A percentile compares a stretch with the other conserved stretches of the same genome.
These are phyloP conservation scores for Yarrowia sp. DNA, from an alignment of 805 yeast species.

Conservation along the genomic window DNA sequence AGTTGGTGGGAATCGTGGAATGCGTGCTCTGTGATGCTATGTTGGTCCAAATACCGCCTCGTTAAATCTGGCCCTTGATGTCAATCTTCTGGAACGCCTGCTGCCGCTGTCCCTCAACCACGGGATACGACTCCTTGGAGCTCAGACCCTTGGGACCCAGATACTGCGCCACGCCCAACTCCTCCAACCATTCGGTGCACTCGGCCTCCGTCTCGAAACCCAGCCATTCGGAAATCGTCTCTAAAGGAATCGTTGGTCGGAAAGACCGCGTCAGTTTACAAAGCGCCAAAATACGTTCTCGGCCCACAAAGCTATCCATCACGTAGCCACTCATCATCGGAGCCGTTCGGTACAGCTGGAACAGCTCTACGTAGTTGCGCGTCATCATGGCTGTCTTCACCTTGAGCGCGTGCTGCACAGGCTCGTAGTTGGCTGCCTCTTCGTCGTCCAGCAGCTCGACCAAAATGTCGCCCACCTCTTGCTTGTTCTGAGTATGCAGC, in stretches of 20 bases:
- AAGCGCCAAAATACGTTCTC: constrained; percentile 65
- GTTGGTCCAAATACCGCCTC: no score
- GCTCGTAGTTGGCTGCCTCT: constrained; percentile 42
- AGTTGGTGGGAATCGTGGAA: constrained; percentile 15
- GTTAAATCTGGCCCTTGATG: constrained; percentile 79
- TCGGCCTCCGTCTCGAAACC: constrained; percentile 54
- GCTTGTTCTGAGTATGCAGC: constrained; percentile 71
- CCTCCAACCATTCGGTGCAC: constrained; percentile 55
- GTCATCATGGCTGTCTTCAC: constrained; percentile 51
- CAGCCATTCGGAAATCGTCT: constrained; percentile 44
- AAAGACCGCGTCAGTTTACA: constrained; percentile 64
- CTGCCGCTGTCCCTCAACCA: constrained; percentile 52
- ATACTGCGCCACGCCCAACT: constrained; percentile 52
- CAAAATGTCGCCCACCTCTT: constrained; percentile 59
- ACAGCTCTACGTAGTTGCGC: constrained; percentile 62
- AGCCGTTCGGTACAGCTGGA: constrained; percentile 54
- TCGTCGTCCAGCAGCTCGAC: constrained; percentile 41
- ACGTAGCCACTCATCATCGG: constrained; percentile 56
- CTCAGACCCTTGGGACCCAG: constrained; percentile 41
- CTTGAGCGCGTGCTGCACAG: constrained; percentile 51
- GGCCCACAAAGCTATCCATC: constrained; percentile 61
- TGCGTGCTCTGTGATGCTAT: neutral
- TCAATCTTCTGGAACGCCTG: constrained; percentile 67
- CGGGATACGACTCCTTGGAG: constrained; percentile 46
- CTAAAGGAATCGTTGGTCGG: constrained; percentile 47